phyloP scores from a whole-genome alignment of 2,329 filamentous ascomycete species.

The Fusarium sp. region DNA sequence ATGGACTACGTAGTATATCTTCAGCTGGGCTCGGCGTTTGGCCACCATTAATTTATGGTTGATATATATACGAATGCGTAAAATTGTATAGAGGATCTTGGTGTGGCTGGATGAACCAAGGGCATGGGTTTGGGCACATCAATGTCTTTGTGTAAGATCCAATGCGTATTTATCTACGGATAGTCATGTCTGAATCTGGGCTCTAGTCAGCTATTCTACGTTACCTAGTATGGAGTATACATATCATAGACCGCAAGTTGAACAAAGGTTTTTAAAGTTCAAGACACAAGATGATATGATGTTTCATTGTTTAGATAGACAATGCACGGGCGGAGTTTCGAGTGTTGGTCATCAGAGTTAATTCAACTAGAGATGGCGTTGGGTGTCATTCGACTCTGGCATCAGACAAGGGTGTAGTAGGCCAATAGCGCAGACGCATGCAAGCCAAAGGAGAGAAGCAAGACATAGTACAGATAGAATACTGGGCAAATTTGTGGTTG shows the following conservation, averaged over 20 bases:
- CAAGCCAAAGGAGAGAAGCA: slow-evolving; percentile 6
- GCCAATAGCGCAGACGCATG: slow-evolving; percentile 5
- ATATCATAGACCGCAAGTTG: neutral
- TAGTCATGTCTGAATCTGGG: no score
- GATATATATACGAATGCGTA: slow-evolving; percentile 2
- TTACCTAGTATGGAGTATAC: neutral
- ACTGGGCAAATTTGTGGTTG: neutral
- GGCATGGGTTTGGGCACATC: neutral
- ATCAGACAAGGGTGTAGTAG: slow-evolving; percentile 1
- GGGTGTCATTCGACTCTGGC: slow-evolving; percentile 14
- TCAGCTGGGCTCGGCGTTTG: slow-evolving; percentile 8
- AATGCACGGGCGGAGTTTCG: neutral
- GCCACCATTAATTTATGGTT: neutral
- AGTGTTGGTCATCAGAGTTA: neutral
- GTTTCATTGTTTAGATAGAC: neutral
- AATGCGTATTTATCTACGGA: neutral
- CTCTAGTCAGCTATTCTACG: neutral
- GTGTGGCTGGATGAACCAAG: neutral
- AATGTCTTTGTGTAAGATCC: neutral
- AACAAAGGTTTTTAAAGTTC: neutral
- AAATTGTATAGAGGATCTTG: neutral
- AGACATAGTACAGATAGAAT: neutral
- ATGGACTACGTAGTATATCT: neutral
- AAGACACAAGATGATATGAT: neutral
- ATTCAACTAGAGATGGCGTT: neutral